Conservation (phyloP, 2,329 filamentous ascomycete genomes). For the Biscogniauxia marginata region DNA sequence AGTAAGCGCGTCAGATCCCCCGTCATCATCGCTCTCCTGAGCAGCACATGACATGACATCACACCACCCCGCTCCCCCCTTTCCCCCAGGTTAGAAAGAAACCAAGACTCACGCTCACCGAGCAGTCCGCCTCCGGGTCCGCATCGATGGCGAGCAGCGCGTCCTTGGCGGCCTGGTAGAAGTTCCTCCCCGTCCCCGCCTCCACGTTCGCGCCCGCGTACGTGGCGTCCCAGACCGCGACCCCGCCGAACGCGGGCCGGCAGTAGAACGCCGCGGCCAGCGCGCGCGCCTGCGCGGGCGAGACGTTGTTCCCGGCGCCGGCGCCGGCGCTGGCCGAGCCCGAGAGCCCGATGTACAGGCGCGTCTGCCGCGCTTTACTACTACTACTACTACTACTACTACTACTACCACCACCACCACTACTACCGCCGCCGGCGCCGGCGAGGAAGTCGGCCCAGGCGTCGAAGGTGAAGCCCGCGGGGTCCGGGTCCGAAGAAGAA, state of each 20-base stretch:
- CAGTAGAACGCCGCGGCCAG: constrained; percentile 40
- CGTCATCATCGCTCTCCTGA: no score
- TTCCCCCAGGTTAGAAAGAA: constrained; percentile 1
- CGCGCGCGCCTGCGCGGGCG: constrained; percentile 34
- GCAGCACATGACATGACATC: no score
- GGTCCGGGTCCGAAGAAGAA: neutral
- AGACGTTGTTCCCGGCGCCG: constrained; percentile 35
- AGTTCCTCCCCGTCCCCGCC: constrained; percentile 34
- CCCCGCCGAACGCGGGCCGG: constrained; percentile 42
- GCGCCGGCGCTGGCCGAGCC: constrained; percentile 28
- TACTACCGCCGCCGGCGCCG: constrained; percentile 36
- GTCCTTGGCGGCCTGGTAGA: constrained; percentile 38
- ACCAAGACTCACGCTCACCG: constrained; percentile 4
- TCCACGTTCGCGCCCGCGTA: constrained; percentile 33
- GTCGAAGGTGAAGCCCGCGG: constrained; percentile 43
- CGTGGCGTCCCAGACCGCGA: constrained; percentile 47
- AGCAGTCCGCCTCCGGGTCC: constrained; percentile 14
- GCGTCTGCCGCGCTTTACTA: constrained; percentile 34
- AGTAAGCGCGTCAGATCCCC: constrained; percentile 1
- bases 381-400: no score
- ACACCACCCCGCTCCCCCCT: no score
- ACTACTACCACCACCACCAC: no score
- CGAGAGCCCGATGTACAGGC: constrained; percentile 46
- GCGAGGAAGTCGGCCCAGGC: constrained; percentile 39
- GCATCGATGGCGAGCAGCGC: constrained; percentile 26